These are phyloP conservation scores for Skeletonema menzelii DNA, from an alignment of 108 stramenopile genomes.

Conservation along the genomic window DNA sequence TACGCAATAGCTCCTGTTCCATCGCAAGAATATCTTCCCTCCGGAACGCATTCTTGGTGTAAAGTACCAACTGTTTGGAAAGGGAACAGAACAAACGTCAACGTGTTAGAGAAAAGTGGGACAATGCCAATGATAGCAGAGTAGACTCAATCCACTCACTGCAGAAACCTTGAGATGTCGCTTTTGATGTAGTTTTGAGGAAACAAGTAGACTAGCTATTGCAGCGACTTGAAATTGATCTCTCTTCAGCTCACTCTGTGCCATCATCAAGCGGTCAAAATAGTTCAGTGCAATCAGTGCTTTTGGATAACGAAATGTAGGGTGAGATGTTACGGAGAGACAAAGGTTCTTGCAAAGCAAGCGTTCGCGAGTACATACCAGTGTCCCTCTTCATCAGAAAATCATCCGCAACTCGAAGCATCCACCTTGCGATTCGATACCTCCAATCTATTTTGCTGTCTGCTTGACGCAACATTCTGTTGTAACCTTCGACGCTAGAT, in stretches of 20 bases:
- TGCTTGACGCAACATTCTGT: background rate
- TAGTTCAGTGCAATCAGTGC: slow-evolving; percentile 32
- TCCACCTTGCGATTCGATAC: slow-evolving; percentile 39
- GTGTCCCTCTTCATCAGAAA: slow-evolving; percentile 25
- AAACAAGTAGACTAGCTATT: slow-evolving; percentile 26
- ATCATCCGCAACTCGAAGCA: slow-evolving; percentile 34
- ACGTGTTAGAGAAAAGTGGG: background rate
- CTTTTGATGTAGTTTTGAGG: slow-evolving; percentile 35
- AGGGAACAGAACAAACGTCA: background rate
- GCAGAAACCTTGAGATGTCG: slow-evolving; percentile 13
- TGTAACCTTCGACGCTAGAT: background rate
- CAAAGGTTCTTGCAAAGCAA: no score
- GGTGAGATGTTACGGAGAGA: no score
- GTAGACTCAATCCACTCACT: slow-evolving; percentile 3
- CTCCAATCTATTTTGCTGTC: slow-evolving; percentile 14
- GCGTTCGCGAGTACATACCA: no score
- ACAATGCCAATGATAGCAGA: background rate
- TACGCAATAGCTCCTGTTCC: slow-evolving; percentile 9
- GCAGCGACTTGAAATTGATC: slow-evolving; percentile 18
- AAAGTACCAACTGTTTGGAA: slow-evolving; percentile 11
- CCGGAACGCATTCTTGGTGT: slow-evolving; percentile 18
- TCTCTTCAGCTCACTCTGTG: background rate
- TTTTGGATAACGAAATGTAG: no score
- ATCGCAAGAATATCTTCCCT: slow-evolving; percentile 7
- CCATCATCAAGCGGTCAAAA: slow-evolving; percentile 12